Evolutionary conservation across 208 protist genomes (phyloP), one percentile per base, ranked within the genome.

Genomic region (Trypanosomatidae sp.): DNA sequence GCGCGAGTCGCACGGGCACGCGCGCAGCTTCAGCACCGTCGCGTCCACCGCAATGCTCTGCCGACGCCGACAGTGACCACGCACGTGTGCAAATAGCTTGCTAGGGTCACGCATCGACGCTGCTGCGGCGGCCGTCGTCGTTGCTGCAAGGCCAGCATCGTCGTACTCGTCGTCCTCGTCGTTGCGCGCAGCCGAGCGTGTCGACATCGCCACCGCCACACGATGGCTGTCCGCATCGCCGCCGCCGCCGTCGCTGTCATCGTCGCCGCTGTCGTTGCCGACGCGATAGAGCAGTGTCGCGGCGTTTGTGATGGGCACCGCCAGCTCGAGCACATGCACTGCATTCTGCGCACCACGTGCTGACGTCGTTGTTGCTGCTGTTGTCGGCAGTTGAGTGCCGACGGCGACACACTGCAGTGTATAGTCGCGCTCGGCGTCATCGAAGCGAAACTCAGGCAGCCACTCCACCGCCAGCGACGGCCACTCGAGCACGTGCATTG

Each of bases 311-410:
- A 60, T 23, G 13, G 61, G 65, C 24, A 83, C 53, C 4, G 73
- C 68, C 43, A 78, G 52, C 53, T 75, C 68, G 57, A 83, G 61
- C 22, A 75, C 49, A 30, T 57, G 56, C 43, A 78, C 73, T n/a
- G 40, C 45, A 44, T 83, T 74, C n/a, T n/a, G n/a, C n/a, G n/a
- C n/a, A n/a, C n/a, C n/a, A n/a, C n/a, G n/a, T n/a, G n/a, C n/a
- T n/a, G n/a, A n/a, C n/a, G n/a, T n/a, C n/a, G n/a, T n/a, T n/a
- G n/a, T n/a, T 10, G 26, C 23, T 6, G 16, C 0, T 6, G 52
- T 58, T 6, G 32, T 55, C 2, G 15, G 16, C 22, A 59, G 51
- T 53, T 78, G 68, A 0, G 68, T 67, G 38, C 73, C 73, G 16
- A 75, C 44, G 10, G 61, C 57, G 38, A 83, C 26, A 55, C 66